A percentile compares a stretch with the other conserved stretches of the same genome.
phyloP scores from a whole-genome alignment of 169 alveolate genomes.

The Eimeria brunetti region DNA sequence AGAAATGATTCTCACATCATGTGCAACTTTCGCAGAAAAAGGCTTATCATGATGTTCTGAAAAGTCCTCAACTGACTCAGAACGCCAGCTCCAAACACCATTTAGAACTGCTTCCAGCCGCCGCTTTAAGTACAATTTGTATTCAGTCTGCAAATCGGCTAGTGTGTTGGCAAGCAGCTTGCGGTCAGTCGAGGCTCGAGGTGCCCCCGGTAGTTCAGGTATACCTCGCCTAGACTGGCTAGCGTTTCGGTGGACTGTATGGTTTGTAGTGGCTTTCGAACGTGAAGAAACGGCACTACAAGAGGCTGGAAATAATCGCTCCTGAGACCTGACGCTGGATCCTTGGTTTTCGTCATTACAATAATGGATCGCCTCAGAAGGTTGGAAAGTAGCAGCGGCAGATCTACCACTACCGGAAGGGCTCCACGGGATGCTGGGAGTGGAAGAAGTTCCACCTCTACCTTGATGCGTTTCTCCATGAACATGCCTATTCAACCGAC shows the following conservation, averaged over 20 bases:
- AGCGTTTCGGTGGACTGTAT: background rate
- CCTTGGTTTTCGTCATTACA: background rate
- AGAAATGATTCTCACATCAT: background rate
- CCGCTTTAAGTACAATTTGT: background rate
- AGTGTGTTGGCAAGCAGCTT: background rate
- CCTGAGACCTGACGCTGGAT: background rate
- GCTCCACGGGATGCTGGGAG: background rate
- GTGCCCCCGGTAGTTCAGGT: background rate
- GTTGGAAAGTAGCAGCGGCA: background rate
- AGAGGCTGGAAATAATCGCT: background rate
- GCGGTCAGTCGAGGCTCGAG: background rate
- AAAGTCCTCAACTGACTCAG: conserved; percentile 35
- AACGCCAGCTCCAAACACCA: conserved; percentile 53
- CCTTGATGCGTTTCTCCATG: background rate
- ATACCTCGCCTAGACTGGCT: background rate
- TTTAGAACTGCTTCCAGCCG: conserved; percentile 24
- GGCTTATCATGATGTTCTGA: conserved; percentile 34
- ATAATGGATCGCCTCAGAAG: background rate
- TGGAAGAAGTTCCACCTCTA: background rate
- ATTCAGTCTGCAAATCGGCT: background rate
- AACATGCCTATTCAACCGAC: background rate
- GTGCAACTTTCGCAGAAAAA: conserved; percentile 13
- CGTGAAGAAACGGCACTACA: background rate
- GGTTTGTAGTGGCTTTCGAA: background rate
- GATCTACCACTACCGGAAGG: background rate